A percentile compares a stretch with the other conserved stretches of the same genome.
Evolutionary conservation across 371 early-diverging fungal genomes (phyloP).

Genomic region (Rhizomucor pusillus): DNA sequence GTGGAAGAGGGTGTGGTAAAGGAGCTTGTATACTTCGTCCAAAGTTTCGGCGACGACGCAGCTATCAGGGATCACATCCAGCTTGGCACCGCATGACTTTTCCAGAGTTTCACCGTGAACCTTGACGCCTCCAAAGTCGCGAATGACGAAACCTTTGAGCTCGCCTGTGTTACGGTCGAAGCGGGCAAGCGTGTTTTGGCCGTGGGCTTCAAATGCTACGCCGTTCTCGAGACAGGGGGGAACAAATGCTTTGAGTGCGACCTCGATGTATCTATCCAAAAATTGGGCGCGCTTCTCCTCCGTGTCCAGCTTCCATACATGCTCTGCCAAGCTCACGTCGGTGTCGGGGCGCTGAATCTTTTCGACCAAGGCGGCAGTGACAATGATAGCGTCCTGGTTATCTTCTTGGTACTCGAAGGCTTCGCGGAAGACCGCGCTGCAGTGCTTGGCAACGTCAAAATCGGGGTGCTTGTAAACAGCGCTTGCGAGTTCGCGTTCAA

Average conservation of each 20-base stretch:
- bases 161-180: slow-evolving; percentile 55
- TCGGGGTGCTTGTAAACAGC: slow-evolving; percentile 50
- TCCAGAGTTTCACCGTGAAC: slow-evolving; percentile 56
- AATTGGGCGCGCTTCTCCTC: slow-evolving; percentile 52
- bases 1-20: slow-evolving; percentile 72
- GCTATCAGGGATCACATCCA: slow-evolving; percentile 59
- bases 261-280: slow-evolving; percentile 44
- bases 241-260: slow-evolving; percentile 60
- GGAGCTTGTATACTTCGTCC: slow-evolving; percentile 56
- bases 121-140: slow-evolving; percentile 78
- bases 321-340: slow-evolving; percentile 45
- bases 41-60: slow-evolving; percentile 53
- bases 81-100: slow-evolving; percentile 35
- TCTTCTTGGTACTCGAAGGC: slow-evolving; percentile 42
- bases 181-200: slow-evolving; percentile 67
- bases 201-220: slow-evolving; percentile 74
- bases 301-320: slow-evolving; percentile 55
- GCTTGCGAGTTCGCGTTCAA: slow-evolving; percentile 61
- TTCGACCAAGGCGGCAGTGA: slow-evolving; percentile 68
- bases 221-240: slow-evolving; percentile 66
- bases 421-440: slow-evolving; percentile 64
- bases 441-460: slow-evolving; percentile 66
- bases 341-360: slow-evolving; percentile 49
- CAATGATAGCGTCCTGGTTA: slow-evolving; percentile 52
- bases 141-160: slow-evolving; percentile 64